phyloP scores from a whole-genome alignment of 2,329 filamentous ascomycete species.

The Fusarium sp. region DNA sequence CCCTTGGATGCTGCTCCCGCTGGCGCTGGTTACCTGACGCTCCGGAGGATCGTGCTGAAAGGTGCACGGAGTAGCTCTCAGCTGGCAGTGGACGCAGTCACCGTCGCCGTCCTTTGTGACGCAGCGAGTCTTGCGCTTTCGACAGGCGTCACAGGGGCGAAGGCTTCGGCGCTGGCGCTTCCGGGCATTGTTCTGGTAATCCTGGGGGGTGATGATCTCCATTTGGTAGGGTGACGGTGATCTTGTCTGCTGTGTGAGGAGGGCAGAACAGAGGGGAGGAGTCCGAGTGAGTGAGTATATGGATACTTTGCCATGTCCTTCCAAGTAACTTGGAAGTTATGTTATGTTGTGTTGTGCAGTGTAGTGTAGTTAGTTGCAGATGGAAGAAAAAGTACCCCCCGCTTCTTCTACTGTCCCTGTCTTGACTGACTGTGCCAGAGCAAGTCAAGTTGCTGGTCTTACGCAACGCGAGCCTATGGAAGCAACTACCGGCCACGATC shows the following conservation, averaged over 20 bases:
- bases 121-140: conserved; percentile 50
- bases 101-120: conserved; percentile 47
- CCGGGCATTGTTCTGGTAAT: conserved; percentile 46
- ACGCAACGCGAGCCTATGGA: not conserved
- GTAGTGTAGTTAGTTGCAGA: not conserved
- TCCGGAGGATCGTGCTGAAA: conserved; percentile 48
- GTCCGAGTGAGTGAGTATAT: conserved; percentile 8
- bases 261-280: not conserved
- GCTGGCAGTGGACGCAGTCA: conserved; percentile 47
- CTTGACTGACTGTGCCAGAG: conserved; percentile 4
- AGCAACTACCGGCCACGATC: conserved; percentile 14
- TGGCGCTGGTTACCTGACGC: conserved; percentile 36
- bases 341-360: too few species aligned
- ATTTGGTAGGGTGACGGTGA: conserved; percentile 33
- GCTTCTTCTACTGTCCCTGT: conserved; percentile 24
- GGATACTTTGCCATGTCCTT: conserved; percentile 26
- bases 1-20: conserved; percentile 27
- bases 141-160: conserved; percentile 50
- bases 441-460: conserved; percentile 8
- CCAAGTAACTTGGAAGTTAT: not conserved
- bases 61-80: conserved; percentile 45
- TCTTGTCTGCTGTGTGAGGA: conserved; percentile 10
- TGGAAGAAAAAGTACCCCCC: conserved; percentile 10
- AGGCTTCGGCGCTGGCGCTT: conserved; percentile 47
- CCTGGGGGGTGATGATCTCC: conserved; percentile 49